These are phyloP conservation scores for Lactifluus echinatus DNA, from an alignment of 768 basidiomycete species.

Conservation along the genomic window DNA sequence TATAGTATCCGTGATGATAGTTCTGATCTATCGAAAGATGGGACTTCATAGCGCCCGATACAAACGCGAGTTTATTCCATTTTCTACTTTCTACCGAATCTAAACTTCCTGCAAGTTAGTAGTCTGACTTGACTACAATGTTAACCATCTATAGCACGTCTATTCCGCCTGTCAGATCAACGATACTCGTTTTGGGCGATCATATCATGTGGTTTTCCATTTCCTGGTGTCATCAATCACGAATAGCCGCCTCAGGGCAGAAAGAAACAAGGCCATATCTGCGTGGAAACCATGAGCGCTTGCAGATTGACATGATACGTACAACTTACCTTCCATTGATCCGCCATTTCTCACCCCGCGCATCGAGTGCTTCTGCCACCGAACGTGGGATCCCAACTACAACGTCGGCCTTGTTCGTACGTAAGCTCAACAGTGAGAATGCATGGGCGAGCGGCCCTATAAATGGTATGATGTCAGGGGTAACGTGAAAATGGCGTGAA, in stretches of 20 bases:
- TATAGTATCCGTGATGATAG: too few species aligned
- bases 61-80: too few species aligned
- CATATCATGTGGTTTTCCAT: too few species aligned
- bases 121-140: too few species aligned
- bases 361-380: slow-evolving; percentile 58
- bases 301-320: slow-evolving; percentile 22
- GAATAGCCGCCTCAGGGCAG: neutral
- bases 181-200: too few species aligned
- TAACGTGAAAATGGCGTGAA: neutral
- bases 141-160: too few species aligned
- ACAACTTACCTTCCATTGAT: slow-evolving; percentile 80
- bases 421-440: slow-evolving; percentile 75
- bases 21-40: too few species aligned
- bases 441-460: slow-evolving; percentile 68
- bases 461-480: neutral
- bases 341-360: slow-evolving; percentile 62
- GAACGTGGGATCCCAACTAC: slow-evolving; percentile 72
- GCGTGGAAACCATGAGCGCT: neutral
- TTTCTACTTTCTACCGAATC: too few species aligned
- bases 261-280: slow-evolving; percentile 17
- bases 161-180: too few species aligned
- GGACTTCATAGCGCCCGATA: too few species aligned
- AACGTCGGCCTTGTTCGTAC: slow-evolving; percentile 95
- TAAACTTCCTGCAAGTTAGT: too few species aligned
- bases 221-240: neutral